Evolutionary conservation across 352 stramenopile genomes (phyloP), one percentile per base, ranked within the genome.

Genomic region (Pythium oligandrum): DNA sequence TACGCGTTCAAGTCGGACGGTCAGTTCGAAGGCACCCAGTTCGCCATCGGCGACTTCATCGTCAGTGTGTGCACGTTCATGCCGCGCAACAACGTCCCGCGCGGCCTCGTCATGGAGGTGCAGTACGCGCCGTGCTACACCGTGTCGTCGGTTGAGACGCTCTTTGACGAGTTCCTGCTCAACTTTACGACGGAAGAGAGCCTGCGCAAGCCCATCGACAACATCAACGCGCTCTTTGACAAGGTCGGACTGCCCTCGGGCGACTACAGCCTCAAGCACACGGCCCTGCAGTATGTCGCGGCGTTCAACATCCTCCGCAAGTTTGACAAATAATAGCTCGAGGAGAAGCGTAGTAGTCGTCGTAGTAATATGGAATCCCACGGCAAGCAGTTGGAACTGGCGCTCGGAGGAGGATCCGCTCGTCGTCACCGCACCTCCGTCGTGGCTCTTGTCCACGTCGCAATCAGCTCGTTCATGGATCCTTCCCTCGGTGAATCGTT

Each of bases 1-100:
- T 94, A 94, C 63, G 78, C 83, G 30, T 89, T 89, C 68, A 94
- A 94, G 62, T 90, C 80, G 38, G 80, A 94, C 50, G 83, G 81
- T 8, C 83, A 94, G 61, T 94, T 94, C 55, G 83, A 94, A 74
- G 83, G 83, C 32, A 86, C 81, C 47, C 79, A 90, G 59, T 94
- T 86, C 58, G 63, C 73, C n/a, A 71, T 94, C 36, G 83, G 83
- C 8, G 83, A 94, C 64, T 94, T 94, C 51, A 65, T 85, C 30
- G 80, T 94, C 53, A 89, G 83, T 64, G 76, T 94, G 4, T 92
- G 83, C 49, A 92, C 81, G 17, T 92, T 94, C 72, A 91, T 94
- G 73, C 88, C 79, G 42, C 81, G 83, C 55, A 91, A 83, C 60
- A 92, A 89, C 53, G 65, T 87, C 40, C 83, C 83, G 33, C 72